Evolutionary conservation across 2,329 filamentous ascomycete species (phyloP).

Genomic region (Rutstroemia sp.): DNA sequence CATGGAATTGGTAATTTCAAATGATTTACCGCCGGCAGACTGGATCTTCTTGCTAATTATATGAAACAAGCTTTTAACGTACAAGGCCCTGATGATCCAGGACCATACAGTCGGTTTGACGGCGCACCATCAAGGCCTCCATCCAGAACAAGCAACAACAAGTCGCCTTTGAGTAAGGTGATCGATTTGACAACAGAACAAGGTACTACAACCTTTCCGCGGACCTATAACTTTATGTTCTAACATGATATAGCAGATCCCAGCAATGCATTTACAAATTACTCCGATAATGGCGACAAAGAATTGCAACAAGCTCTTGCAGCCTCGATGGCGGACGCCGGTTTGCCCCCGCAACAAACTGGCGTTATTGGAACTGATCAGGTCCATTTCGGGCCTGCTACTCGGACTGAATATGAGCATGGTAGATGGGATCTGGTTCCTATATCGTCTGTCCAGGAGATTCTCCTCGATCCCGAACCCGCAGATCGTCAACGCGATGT

Average conservation of each 20-base stretch:
- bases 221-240: neutral
- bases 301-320: conserved; percentile 50
- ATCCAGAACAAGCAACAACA: conserved; percentile 46
- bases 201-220: neutral
- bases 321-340: conserved; percentile 47
- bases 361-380: conserved; percentile 36
- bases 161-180: conserved; percentile 48
- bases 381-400: conserved; percentile 54
- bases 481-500: conserved; percentile 36
- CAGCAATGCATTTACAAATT: conserved; percentile 17
- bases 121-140: conserved; percentile 46
- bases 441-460: conserved; percentile 24
- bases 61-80: conserved; percentile 4
- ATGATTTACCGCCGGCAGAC: neutral
- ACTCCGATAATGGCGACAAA: conserved; percentile 36
- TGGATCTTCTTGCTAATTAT: neutral
- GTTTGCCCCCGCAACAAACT: conserved; percentile 41
- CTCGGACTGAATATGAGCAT: conserved; percentile 45
- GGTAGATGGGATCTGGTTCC: conserved; percentile 54
- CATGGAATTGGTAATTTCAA: conserved; percentile 38
- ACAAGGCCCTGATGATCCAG: conserved; percentile 8
- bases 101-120: neutral
- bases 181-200: conserved; percentile 40
- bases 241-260: conserved; percentile 16
- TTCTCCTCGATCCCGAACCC: conserved; percentile 31